Evolutionary conservation across 331 rosid genomes (phyloP).

Genomic region (Phaseolus coccineus): DNA sequence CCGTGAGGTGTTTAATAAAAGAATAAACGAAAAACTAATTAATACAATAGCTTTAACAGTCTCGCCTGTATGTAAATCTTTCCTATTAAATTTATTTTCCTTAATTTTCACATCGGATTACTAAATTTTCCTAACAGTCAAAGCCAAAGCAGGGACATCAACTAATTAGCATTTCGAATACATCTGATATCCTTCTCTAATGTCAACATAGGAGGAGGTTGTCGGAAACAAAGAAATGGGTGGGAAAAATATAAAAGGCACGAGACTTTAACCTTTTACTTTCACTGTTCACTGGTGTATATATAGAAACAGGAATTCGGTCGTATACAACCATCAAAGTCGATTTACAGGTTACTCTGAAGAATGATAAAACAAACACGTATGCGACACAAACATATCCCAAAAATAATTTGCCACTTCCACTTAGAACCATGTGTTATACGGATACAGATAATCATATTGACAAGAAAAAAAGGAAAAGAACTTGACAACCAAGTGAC

Average conservation of each 20-base stretch:
- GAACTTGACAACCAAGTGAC: constrained; percentile 32
- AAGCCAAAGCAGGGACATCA: too few relatives aligned
- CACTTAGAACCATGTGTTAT: background rate
- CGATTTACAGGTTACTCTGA: constrained; percentile 36
- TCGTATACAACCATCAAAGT: constrained; percentile 36
- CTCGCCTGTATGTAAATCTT: too few relatives aligned
- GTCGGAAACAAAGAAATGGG: background rate
- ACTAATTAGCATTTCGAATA: too few relatives aligned
- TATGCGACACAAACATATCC: constrained; percentile 8
- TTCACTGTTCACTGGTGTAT: constrained; percentile 1
- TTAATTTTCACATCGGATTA: too few relatives aligned
- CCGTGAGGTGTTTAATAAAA: too few relatives aligned
- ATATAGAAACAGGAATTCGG: constrained; percentile 1
- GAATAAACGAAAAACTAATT: too few relatives aligned
- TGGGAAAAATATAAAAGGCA: background rate
- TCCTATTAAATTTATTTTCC: too few relatives aligned
- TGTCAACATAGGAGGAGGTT: background rate
- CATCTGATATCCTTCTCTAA: too few relatives aligned
- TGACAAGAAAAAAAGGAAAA: background rate
- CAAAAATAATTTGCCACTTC: constrained; percentile 33
- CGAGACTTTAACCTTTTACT: constrained; percentile 3
- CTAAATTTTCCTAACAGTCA: too few relatives aligned
- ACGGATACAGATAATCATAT: background rate
- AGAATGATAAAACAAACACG: constrained; percentile 35
- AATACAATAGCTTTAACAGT: too few relatives aligned